phyloP scores from a whole-genome alignment of 257 asterid species.

The Petunia axillaris region DNA sequence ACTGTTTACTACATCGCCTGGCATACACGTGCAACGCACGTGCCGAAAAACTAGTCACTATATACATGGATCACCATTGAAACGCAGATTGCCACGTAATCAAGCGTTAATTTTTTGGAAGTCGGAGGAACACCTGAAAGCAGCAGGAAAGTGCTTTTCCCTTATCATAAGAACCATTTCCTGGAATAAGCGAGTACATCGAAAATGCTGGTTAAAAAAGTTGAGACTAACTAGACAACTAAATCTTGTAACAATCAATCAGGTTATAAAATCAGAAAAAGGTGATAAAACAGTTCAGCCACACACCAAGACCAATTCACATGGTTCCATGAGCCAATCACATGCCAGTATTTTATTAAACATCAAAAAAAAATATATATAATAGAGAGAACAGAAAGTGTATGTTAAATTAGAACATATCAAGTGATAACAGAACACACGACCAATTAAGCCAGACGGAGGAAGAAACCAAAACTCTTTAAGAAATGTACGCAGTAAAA shows the following conservation, averaged over 20 bases:
- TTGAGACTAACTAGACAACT: background rate
- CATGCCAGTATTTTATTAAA: background rate
- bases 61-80: conserved; percentile 95
- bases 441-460: background rate
- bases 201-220: background rate
- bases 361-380: too few species aligned
- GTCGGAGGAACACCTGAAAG: conserved; percentile 83
- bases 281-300: background rate
- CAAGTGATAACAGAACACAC: background rate
- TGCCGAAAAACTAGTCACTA: conserved; percentile 36
- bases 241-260: background rate
- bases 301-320: background rate
- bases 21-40: too few species aligned
- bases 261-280: background rate
- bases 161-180: conserved; percentile 86
- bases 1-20: too few species aligned
- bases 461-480: background rate
- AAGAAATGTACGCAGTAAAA: background rate
- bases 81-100: conserved; percentile 70
- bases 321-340: background rate
- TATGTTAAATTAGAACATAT: background rate
- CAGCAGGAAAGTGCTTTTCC: conserved; percentile 78
- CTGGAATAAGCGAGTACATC: conserved; percentile 44
- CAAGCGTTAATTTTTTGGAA: conserved; percentile 62
- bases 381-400: background rate